Base-by-base conservation (phyloP, 768 basidiomycete species). In the Leccinum variicolor region DNA sequence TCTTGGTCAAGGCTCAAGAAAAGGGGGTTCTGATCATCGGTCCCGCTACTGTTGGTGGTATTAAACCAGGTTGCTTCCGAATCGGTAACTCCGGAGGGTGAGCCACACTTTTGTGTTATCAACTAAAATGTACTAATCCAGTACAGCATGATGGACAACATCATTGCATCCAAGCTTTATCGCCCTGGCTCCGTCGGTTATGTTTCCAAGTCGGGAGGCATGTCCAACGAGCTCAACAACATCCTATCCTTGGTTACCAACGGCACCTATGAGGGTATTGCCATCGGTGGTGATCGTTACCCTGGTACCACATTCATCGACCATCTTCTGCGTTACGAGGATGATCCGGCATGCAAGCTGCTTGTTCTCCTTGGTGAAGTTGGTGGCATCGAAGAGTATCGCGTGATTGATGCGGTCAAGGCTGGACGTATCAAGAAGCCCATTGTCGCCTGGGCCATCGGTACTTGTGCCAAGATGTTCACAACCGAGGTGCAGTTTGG, bases 201-300 rank as follows among this genome's bases (percentile, higher is more conserved):
- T 75, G 96, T 99, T 71, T 97, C 94, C 75, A 99, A 99, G 80
- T 98, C 95, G 8, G 96, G 96, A 65, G 96, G 96, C 75, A 99
- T 99, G 96, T 98, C 96, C 68, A 98, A 98, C 80, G 96, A 99
- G 77, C 81, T 99, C 69, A 98, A 99, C 89, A 99, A 98, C 82
- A 99, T 99, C 74, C 87, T 99, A 61, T 94, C 94, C 21, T 84
- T 96, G 73, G 83, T 82, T 68, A 98, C 96, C 70, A 95, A 99
- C 78, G 97, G 97, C 66, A 96, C 94, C 62, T 99, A 98, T 79
- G 97, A 99, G 82, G 97, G 97, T 81, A 95, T 99, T 71, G 97
- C 96, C 73, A 99, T 99, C 66, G 97, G 97, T 72, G 97, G 97
- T 78, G 97, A 99, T 74, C 91, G 97, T 58, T 98, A 98, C 81